Percentiles rank a stretch among this genome's conserved stretches.
These are phyloP conservation scores for Tetrahymena borealis DNA, from an alignment of 73 alveolate species.

Conservation along the genomic window DNA sequence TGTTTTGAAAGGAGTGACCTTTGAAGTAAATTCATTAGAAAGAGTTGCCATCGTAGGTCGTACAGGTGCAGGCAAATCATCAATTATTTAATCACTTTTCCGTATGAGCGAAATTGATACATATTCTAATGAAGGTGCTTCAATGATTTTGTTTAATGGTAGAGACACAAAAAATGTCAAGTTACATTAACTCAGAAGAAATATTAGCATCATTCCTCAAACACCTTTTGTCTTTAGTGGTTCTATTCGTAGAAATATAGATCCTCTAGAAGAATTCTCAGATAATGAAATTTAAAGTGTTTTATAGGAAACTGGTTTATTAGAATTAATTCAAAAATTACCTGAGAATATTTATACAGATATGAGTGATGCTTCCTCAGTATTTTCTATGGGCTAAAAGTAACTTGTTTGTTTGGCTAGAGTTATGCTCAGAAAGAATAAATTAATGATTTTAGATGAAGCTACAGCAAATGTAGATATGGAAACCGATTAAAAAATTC, in stretches of 20 bases:
- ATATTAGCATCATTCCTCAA: constrained; percentile 72
- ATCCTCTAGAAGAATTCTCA: constrained; percentile 47
- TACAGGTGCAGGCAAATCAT: constrained; percentile 97
- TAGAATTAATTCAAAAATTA: neutral
- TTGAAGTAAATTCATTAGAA: constrained; percentile 62
- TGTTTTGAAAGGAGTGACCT: constrained; percentile 60
- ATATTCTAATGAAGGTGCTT: constrained; percentile 17
- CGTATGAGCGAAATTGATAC: constrained; percentile 33
- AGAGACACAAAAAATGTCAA: constrained; percentile 54
- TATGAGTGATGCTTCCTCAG: constrained; percentile 13
- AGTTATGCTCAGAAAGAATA: constrained; percentile 44
- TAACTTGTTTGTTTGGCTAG: constrained; percentile 59
- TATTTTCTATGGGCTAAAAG: constrained; percentile 53
- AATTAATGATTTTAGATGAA: constrained; percentile 55
- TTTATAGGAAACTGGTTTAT: constrained; percentile 24
- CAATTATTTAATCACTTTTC: constrained; percentile 65
- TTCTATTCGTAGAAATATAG: constrained; percentile 61
- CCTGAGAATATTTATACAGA: constrained; percentile 7
- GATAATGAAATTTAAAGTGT: constrained; percentile 13
- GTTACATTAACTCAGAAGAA: constrained; percentile 47
- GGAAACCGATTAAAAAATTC: constrained; percentile 55
- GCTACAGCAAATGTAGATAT: constrained; percentile 63
- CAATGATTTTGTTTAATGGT: constrained; percentile 42
- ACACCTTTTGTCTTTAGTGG: constrained; percentile 66
- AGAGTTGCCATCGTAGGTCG: constrained; percentile 91